Evolutionary conservation across 2,329 filamentous ascomycete genomes (phyloP).

Genomic region (Arthrobotrys sphaeroides): DNA sequence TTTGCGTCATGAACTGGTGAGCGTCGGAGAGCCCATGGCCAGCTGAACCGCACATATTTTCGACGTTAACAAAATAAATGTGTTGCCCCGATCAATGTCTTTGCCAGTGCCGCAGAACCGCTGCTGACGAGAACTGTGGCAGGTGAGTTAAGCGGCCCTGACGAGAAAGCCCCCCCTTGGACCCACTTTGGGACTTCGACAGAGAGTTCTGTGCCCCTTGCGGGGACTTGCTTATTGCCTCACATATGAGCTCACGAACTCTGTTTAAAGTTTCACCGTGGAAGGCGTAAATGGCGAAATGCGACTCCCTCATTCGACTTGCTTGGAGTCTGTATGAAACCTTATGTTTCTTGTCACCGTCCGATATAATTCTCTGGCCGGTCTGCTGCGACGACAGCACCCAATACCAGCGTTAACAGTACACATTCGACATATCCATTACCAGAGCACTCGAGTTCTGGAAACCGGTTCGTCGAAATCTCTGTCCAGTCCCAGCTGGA

Average conservation of each 20-base stretch:
- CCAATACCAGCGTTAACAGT: background rate
- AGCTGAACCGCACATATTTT: conserved; percentile 47
- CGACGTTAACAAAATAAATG: conserved; percentile 19
- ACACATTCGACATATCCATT: background rate
- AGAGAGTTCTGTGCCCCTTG: conserved; percentile 16
- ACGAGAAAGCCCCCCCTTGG: background rate
- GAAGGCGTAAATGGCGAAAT: conserved; percentile 51
- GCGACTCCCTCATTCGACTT: conserved; percentile 1
- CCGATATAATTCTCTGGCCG: conserved; percentile 25
- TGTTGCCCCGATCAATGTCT: conserved; percentile 51
- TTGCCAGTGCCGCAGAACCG: conserved; percentile 33
- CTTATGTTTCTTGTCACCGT: conserved; percentile 9
- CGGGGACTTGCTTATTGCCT: conserved; percentile 47
- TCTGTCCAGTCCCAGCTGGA: conserved; percentile 13
- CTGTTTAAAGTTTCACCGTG: conserved; percentile 42
- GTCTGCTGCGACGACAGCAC: conserved; percentile 16
- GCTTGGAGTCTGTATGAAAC: conserved; percentile 33
- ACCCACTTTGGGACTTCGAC: conserved; percentile 31
- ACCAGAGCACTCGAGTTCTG: no score
- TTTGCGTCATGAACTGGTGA: conserved; percentile 41
- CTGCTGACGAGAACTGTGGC: no score
- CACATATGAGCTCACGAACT: conserved; percentile 42
- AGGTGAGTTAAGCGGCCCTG: conserved; percentile 23
- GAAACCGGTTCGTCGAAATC: background rate
- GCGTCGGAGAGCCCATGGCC: conserved; percentile 2